Conservation (phyloP, 441 rosid species). For the Populus hybrid region DNA sequence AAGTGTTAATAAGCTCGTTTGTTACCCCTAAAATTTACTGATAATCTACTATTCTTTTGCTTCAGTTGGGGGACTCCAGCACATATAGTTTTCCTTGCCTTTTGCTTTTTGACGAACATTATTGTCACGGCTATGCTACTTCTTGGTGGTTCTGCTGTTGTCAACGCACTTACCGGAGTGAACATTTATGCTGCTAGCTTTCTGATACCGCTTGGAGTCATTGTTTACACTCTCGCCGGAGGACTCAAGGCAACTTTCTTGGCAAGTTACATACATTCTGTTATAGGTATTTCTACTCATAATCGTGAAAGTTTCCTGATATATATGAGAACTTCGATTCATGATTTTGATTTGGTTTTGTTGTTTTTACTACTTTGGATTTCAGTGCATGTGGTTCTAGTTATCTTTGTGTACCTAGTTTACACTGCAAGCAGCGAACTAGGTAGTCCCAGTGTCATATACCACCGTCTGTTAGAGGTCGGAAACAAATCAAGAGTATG, state of each 20-base stretch:
- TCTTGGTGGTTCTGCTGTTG: slow-evolving; percentile 95
- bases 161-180: slow-evolving; percentile 88
- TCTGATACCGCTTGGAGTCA: slow-evolving; percentile 89
- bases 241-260: slow-evolving; percentile 93
- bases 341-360: not conserved
- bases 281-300: slow-evolving; percentile 47
- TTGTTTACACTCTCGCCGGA: slow-evolving; percentile 82
- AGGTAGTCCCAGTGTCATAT: slow-evolving; percentile 70
- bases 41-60: not conserved
- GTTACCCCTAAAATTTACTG: not conserved
- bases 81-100: slow-evolving; percentile 72
- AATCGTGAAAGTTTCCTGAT: not conserved
- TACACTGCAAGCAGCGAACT: slow-evolving; percentile 79
- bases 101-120: slow-evolving; percentile 77
- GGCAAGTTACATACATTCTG: slow-evolving; percentile 93
- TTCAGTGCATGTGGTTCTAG: slow-evolving; percentile 74
- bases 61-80: slow-evolving; percentile 92
- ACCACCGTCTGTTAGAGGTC: slow-evolving; percentile 51
- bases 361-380: not conserved
- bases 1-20: not conserved
- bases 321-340: too few species aligned
- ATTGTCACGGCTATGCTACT: slow-evolving; percentile 88
- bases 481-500: slow-evolving; percentile 67
- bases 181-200: slow-evolving; percentile 88
- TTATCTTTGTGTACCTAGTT: slow-evolving; percentile 80